Conservation (phyloP, 2,329 filamentous ascomycete species). For the Stagonosporopsis tanaceti region DNA sequence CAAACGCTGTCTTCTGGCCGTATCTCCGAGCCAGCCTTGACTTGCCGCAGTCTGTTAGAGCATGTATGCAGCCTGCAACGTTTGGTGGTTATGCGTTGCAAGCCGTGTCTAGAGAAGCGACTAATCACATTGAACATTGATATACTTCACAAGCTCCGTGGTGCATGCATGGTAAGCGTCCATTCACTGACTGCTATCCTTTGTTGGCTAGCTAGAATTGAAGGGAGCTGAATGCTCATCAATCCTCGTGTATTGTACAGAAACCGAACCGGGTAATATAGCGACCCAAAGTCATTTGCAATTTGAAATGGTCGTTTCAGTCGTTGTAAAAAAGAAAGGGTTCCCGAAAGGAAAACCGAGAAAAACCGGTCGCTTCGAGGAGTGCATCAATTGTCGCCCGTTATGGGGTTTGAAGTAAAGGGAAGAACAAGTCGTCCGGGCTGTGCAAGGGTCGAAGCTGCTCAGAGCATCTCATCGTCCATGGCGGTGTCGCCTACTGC, state of each 20-base stretch:
- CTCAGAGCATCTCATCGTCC: slow-evolving; percentile 52
- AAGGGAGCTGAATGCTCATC: slow-evolving; percentile 15
- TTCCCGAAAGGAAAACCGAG: slow-evolving; percentile 25
- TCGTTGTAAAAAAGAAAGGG: slow-evolving; percentile 22
- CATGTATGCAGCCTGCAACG: not conserved
- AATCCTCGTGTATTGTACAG: slow-evolving; percentile 36
- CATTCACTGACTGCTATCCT: slow-evolving; percentile 22
- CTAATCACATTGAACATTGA: not conserved
- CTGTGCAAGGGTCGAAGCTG: not conserved
- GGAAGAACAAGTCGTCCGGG: slow-evolving; percentile 15
- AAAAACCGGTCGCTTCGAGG: slow-evolving; percentile 22
- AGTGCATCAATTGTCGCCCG: slow-evolving; percentile 19
- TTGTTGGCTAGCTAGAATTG: slow-evolving; percentile 28
- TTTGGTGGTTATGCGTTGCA: not conserved
- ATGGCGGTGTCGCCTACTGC: slow-evolving; percentile 49
- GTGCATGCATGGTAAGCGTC: not conserved
- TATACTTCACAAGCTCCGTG: not conserved
- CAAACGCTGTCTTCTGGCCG: slow-evolving; percentile 3
- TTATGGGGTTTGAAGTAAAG: slow-evolving; percentile 6
- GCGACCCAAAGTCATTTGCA: slow-evolving; percentile 18
- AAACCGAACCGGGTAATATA: slow-evolving; percentile 20
- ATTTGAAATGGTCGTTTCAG: slow-evolving; percentile 16
- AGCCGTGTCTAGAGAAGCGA: not conserved
- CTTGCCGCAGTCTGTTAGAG: not conserved
- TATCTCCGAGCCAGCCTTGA: slow-evolving; percentile 4